These are phyloP conservation scores for Aquilaria yunnanensis DNA, from an alignment of 345 rosid species.

Conservation along the genomic window DNA sequence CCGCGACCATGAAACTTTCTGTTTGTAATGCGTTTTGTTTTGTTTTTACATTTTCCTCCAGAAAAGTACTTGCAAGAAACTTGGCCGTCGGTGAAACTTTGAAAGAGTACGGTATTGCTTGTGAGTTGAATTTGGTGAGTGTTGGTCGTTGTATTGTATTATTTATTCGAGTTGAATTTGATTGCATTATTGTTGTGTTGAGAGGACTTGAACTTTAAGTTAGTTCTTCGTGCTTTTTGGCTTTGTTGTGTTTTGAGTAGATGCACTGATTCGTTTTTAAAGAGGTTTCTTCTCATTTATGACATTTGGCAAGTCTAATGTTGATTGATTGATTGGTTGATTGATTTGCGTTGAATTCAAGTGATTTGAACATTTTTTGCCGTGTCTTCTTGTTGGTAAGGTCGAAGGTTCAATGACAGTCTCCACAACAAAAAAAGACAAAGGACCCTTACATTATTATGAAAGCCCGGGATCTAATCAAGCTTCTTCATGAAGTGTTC, in stretches of 20 bases:
- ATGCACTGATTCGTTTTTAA: too few species aligned
- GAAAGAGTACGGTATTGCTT: conserved; percentile 54
- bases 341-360: too few species aligned
- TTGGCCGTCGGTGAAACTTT: conserved; percentile 84
- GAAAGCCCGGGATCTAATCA: conserved; percentile 83
- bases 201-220: neutral
- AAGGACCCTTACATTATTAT: conserved; percentile 81
- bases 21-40: too few species aligned
- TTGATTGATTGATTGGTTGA: too few species aligned
- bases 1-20: too few species aligned
- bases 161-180: too few species aligned
- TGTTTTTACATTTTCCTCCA: neutral
- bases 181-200: too few species aligned
- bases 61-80: conserved; percentile 84
- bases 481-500: conserved; percentile 94
- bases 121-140: conserved; percentile 70
- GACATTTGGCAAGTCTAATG: too few species aligned
- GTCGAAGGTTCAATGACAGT: conserved; percentile 96
- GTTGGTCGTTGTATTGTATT: too few species aligned
- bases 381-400: conserved; percentile 22
- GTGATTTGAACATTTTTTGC: too few species aligned
- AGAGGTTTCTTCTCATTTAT: too few species aligned
- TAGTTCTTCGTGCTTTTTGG: neutral
- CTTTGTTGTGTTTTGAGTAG: neutral
- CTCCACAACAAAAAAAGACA: conserved; percentile 76